Evolutionary conservation across 192 early-diverging fungal genomes (phyloP).

Genomic region (Linnemannia zychae): DNA sequence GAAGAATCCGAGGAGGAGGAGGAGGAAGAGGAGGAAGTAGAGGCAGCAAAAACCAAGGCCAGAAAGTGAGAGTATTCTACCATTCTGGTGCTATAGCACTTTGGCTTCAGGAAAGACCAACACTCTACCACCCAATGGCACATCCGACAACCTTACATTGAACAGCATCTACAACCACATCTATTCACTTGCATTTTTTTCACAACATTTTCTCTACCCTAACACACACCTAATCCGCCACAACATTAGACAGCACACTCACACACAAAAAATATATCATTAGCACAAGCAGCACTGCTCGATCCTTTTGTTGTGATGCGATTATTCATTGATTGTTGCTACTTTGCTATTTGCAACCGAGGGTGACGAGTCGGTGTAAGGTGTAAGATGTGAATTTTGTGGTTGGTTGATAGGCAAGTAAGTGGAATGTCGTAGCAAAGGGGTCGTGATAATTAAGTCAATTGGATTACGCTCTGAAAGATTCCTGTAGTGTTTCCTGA

Average conservation of each 20-base stretch:
- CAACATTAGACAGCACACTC: background rate
- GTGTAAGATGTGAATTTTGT: background rate
- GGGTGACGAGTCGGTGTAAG: background rate
- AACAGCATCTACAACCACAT: background rate
- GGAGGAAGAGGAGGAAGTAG: background rate
- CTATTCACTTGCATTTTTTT: background rate
- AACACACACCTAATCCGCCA: background rate
- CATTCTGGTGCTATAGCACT: background rate
- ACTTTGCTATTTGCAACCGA: background rate
- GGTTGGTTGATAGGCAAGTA: too few relatives aligned
- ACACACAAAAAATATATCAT: background rate
- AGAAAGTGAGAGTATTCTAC: constrained; percentile 8
- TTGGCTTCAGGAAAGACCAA: background rate
- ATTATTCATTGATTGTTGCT: background rate
- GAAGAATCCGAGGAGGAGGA: constrained; percentile 4
- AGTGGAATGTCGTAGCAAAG: background rate
- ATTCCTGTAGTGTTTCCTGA: background rate
- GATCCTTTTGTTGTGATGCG: background rate
- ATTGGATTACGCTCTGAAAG: background rate
- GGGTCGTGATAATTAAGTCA: background rate
- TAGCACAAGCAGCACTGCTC: background rate
- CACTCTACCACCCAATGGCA: background rate
- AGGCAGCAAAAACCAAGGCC: background rate
- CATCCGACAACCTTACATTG: background rate
- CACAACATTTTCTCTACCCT: background rate